These are phyloP conservation scores for Samsoniella hepiali DNA, from an alignment of 2,329 filamentous ascomycete species.

Conservation along the genomic window DNA sequence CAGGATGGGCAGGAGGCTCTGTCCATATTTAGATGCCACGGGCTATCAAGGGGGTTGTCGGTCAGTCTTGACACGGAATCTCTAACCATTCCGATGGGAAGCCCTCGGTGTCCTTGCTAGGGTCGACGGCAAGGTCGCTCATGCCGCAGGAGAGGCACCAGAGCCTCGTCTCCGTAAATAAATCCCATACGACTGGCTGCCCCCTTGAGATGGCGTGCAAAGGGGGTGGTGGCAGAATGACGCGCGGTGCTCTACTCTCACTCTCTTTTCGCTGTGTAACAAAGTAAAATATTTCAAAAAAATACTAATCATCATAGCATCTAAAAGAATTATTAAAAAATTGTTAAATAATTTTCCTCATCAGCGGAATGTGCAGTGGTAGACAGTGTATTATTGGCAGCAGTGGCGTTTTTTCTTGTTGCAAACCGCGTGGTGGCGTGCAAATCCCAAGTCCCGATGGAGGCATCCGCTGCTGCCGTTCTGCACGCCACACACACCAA, in stretches of 20 bases:
- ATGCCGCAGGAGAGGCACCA: constrained; percentile 35
- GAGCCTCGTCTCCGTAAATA: constrained; percentile 32
- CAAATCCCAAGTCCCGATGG: constrained; percentile 30
- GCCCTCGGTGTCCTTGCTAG: constrained; percentile 26
- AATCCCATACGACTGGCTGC: constrained; percentile 31
- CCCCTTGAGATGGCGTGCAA: constrained; percentile 34
- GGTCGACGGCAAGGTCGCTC: constrained; percentile 25
- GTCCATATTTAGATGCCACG: constrained; percentile 35
- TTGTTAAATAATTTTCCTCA: no score
- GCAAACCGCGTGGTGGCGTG: constrained; percentile 18
- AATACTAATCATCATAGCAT: no score
- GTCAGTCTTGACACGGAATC: constrained; percentile 36
- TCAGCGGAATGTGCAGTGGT: no score
- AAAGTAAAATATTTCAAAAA: no score
- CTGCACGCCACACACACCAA: no score
- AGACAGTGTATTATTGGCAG: no score
- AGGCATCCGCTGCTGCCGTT: constrained; percentile 26
- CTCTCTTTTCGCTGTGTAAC: no score
- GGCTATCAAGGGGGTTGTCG: constrained; percentile 33
- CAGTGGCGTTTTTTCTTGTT: no score
- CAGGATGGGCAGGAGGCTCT: constrained; percentile 27
- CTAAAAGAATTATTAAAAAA: no score
- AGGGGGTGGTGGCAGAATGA: constrained; percentile 17
- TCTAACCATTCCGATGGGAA: constrained; percentile 40
- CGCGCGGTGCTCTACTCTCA: no score